phyloP scores from a whole-genome alignment of 2,329 filamentous ascomycete genomes.

The Diaporthe sp. region DNA sequence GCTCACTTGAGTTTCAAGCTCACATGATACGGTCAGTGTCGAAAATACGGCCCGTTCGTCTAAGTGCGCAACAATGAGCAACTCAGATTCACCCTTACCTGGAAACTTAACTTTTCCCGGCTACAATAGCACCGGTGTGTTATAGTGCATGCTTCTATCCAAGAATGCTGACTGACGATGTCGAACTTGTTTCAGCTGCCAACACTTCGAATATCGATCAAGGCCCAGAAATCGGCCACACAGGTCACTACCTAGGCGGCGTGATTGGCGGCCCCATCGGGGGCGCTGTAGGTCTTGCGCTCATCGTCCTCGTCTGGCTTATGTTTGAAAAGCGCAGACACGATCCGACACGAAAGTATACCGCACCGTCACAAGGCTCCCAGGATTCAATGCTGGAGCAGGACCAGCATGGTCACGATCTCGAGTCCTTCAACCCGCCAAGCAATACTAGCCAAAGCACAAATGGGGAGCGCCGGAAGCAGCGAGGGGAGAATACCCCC shows the following conservation, averaged over 20 bases:
- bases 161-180: background rate
- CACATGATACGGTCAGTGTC: background rate
- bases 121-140: slow-evolving; percentile 16
- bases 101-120: slow-evolving; percentile 1
- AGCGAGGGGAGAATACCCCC: background rate
- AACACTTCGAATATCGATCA: slow-evolving; percentile 8
- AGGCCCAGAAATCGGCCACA: slow-evolving; percentile 22
- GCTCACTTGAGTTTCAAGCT: background rate
- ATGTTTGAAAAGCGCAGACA: slow-evolving; percentile 4
- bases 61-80: background rate
- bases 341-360: background rate
- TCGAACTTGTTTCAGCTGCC: background rate
- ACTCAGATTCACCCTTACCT: background rate
- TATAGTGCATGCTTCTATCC: too few species aligned
- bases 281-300: slow-evolving; percentile 13
- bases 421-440: background rate
- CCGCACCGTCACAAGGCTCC: background rate
- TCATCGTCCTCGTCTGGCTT: slow-evolving; percentile 3
- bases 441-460: background rate
- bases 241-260: slow-evolving; percentile 10
- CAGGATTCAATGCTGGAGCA: background rate
- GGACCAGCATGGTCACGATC: background rate
- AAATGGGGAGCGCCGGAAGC: background rate
- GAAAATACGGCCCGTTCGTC: background rate
- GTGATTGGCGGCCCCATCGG: slow-evolving; percentile 19